Percentiles rank a stretch among this genome's conserved stretches.
Conservation (phyloP, 1,139 yeast genomes). For the Groenewaldozyma auringiensis region DNA sequence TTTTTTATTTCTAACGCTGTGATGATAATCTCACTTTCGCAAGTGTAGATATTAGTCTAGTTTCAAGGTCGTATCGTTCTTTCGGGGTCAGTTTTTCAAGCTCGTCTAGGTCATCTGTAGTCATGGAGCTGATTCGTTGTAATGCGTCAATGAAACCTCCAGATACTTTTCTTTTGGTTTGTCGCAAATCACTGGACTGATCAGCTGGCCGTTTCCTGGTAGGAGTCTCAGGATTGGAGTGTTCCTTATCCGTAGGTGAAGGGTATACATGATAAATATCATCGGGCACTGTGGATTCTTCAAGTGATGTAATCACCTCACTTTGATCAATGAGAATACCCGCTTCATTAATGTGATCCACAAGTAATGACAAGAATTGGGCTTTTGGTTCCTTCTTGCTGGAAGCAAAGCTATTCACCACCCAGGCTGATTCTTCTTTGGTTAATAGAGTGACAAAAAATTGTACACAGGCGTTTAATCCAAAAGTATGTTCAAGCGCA, state of each 20-base stretch:
- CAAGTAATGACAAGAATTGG: no score
- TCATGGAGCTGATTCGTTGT: neutral
- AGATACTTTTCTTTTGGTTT: neutral
- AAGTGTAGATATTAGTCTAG: constrained; percentile 7
- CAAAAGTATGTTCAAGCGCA: no score
- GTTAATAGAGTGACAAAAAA: no score
- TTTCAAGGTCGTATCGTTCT: constrained; percentile 8
- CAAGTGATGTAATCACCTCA: neutral
- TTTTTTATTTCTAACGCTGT: neutral
- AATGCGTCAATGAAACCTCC: neutral
- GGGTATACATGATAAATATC: constrained; percentile 1
- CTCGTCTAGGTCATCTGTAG: constrained; percentile 1
- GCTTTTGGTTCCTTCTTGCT: no score
- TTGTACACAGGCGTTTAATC: no score
- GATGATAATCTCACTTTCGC: constrained; percentile 1
- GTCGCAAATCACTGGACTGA: no score
- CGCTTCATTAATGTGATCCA: no score
- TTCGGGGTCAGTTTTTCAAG: constrained; percentile 4
- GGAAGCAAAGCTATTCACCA: no score
- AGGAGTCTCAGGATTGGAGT: neutral
- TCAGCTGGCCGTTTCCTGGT: neutral
- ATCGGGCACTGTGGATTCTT: neutral
- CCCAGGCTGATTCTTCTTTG: no score
- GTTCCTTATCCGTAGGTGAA: neutral
- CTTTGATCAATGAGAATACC: no score